phyloP scores from a whole-genome alignment of 148 eudicot species.

The Arbutus unedo region DNA sequence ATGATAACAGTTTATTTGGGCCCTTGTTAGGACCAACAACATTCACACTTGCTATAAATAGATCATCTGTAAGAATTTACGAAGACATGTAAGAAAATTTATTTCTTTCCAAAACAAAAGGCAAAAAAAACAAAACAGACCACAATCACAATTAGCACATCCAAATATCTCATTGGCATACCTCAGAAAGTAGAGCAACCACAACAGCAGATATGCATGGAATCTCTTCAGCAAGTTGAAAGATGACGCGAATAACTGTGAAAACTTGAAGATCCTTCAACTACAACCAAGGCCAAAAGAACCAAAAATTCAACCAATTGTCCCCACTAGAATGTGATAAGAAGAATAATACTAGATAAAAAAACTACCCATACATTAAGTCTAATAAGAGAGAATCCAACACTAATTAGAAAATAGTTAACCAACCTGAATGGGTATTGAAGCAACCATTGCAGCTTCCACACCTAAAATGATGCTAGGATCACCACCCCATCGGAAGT shows the following conservation, averaged over 20 bases:
- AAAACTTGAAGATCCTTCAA: slow-evolving; percentile 94
- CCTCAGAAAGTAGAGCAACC: slow-evolving; percentile 93
- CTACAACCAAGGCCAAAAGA: slow-evolving; percentile 38
- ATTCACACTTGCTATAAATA: background rate
- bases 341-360: background rate
- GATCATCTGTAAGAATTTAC: background rate
- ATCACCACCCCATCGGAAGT: slow-evolving; percentile 96
- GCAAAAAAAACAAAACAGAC: background rate
- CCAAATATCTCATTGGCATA: slow-evolving; percentile 22
- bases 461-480: slow-evolving; percentile 78
- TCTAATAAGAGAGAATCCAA: background rate
- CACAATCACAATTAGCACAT: background rate
- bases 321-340: background rate
- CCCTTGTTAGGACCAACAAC: background rate
- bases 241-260: slow-evolving; percentile 90
- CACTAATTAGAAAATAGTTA: background rate
- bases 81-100: background rate
- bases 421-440: slow-evolving; percentile 90
- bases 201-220: slow-evolving; percentile 99
- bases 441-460: slow-evolving; percentile 86
- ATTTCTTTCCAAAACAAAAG: background rate
- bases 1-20: background rate
- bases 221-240: slow-evolving; percentile 90
- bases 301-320: slow-evolving; percentile 13
- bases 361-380: background rate